Base-by-base conservation (phyloP, 768 basidiomycete genomes). In the Podaxis sp. region DNA sequence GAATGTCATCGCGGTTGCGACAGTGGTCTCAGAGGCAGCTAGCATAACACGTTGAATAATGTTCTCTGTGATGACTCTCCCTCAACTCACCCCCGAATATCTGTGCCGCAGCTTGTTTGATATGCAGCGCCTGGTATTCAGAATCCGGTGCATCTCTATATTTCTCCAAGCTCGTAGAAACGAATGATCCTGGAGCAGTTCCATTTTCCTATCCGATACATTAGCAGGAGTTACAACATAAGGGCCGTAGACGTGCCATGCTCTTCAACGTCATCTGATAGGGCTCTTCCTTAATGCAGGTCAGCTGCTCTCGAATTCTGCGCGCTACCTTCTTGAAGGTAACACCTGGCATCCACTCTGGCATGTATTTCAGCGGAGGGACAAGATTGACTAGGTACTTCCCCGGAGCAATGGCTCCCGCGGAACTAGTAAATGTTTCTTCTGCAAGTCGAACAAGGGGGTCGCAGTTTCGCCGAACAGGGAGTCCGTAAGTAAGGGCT, bases 321-420 rank as follows among this genome's bases (percentile, higher is more conserved):
- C 32, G 42, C 32, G 51, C 59, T 11, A 36, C 28, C n/a, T n/a
- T 37, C 51, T 46, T 60, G 59, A 60, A 60, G 3, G 28, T 37
- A 6, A 38, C 44, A 13, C 59, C 59, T 5, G 59, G 59, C 16
- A 53, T 10, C 59, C 59, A 60, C 7, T 55, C 53, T 14, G 59
- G 59, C 3, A 60, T 14, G 21, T 55, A 28, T 37, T 54, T 52
- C 10, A 60, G 53, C 13, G 54, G 18, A 18, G 59, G 59, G 5
- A 60, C 2, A n/a, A 55, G 7, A 21, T 60, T 54, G 42, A 53
- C 51, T 3, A 52, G 51, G 35, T 46, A 55, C 7, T 21, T 47
- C 28, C 50, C 50, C 11, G 59, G 38, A 40, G 48, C 37, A 25
- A 21, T 13, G 9, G 51, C 40, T 9, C 1, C 27, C 16, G 35